Evolutionary conservation across 139 green algal genomes (phyloP).

Genomic region (Micromonas pusilla): DNA sequence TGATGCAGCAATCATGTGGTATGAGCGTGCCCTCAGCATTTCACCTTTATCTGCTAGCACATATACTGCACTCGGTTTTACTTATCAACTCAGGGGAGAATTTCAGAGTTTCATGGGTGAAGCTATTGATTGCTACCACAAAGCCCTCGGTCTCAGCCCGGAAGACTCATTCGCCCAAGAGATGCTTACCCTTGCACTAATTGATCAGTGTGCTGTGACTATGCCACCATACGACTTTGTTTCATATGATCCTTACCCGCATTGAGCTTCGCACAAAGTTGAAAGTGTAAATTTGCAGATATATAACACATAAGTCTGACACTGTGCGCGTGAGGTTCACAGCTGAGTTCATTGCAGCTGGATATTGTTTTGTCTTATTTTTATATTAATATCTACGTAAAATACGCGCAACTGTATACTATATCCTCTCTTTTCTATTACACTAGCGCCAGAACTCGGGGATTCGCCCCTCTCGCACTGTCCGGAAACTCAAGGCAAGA

Average conservation of each 20-base stretch:
- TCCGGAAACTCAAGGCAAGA: too few species aligned
- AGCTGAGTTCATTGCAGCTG: too few species aligned
- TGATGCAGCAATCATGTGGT: slow-evolving; percentile 44
- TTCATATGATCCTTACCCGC: neutral
- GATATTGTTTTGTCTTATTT: too few species aligned
- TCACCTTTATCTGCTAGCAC: slow-evolving; percentile 52
- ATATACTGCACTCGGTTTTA: slow-evolving; percentile 63
- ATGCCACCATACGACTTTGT: neutral
- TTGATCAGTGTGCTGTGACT: slow-evolving; percentile 44
- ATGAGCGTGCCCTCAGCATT: slow-evolving; percentile 53
- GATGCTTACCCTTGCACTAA: slow-evolving; percentile 69
- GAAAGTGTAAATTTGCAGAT: too few species aligned
- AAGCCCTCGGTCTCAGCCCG: slow-evolving; percentile 62
- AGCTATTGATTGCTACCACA: slow-evolving; percentile 84
- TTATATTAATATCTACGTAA: too few species aligned
- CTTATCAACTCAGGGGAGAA: slow-evolving; percentile 46
- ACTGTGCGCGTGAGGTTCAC: too few species aligned
- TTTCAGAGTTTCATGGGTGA: slow-evolving; percentile 40
- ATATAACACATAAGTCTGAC: too few species aligned
- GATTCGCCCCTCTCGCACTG: too few species aligned
- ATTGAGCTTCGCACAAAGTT: too few species aligned
- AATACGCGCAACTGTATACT: too few species aligned
- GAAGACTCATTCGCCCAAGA: slow-evolving; percentile 69
- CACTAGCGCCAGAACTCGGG: too few species aligned
- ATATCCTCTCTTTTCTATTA: too few species aligned